phyloP scores from a whole-genome alignment of 2,329 filamentous ascomycete species.

The Nemania serpens region DNA sequence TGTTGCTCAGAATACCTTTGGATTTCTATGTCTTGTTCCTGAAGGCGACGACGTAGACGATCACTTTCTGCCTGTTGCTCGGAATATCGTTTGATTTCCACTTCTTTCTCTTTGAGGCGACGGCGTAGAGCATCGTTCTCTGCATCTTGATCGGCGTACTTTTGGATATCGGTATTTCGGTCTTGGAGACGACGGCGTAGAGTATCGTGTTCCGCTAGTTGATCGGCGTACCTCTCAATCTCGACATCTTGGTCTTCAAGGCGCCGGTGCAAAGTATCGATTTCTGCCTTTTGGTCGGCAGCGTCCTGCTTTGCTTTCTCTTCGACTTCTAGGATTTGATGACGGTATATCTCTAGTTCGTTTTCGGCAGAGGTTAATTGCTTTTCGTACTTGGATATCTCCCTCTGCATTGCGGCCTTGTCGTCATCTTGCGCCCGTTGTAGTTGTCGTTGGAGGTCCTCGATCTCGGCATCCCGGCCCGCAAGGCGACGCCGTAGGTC shows the following conservation, averaged over 20 bases:
- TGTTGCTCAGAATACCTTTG: constrained; percentile 48
- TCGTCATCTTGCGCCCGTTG: constrained; percentile 51
- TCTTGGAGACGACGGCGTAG: constrained; percentile 62
- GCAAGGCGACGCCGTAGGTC: neutral
- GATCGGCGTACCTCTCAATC: constrained; percentile 43
- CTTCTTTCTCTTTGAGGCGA: neutral
- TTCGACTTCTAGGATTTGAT: constrained; percentile 73
- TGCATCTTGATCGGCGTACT: constrained; percentile 62
- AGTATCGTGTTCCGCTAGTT: constrained; percentile 64
- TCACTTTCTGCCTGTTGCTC: neutral
- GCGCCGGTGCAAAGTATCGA: neutral
- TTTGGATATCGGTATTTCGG: constrained; percentile 63
- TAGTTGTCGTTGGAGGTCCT: constrained; percentile 55
- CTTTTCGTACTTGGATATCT: constrained; percentile 86
- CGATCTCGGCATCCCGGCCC: constrained; percentile 57
- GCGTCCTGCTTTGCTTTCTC: constrained; percentile 79
- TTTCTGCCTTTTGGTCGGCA: constrained; percentile 53
- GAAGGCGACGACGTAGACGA: neutral
- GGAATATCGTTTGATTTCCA: no score
- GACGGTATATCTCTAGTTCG: constrained; percentile 59
- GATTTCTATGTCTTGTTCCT: constrained; percentile 55
- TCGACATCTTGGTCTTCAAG: neutral
- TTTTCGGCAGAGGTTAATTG: constrained; percentile 80
- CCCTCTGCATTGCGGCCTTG: constrained; percentile 73
- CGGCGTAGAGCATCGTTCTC: neutral